Evolutionary conservation across 2,329 filamentous ascomycete species (phyloP).

Genomic region (Fusarium odoratissimum): DNA sequence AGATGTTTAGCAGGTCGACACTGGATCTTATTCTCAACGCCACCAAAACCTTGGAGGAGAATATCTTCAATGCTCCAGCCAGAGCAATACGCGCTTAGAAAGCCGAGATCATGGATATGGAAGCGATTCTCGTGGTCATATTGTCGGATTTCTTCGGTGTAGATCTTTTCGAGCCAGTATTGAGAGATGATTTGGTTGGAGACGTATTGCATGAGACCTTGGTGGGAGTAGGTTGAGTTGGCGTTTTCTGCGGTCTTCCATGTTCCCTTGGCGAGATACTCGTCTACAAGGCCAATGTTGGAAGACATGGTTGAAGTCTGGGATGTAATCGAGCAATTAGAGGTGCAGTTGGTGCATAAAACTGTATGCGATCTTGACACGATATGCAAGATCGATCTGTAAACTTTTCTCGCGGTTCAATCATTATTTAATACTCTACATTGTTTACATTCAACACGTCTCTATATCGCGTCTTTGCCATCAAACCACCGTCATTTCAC

Average conservation of each 20-base stretch:
- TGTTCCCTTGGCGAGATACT: conserved; percentile 38
- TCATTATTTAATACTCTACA: background rate
- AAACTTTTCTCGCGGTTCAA: fast-evolving
- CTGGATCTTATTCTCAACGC: conserved; percentile 43
- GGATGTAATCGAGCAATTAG: too few relatives aligned
- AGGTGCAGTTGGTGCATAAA: too few relatives aligned
- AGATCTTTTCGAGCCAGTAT: conserved; percentile 42
- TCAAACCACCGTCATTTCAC: background rate
- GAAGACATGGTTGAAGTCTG: conserved; percentile 9
- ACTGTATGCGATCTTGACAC: background rate
- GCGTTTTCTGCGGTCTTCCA: conserved; percentile 42
- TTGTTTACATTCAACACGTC: conserved; percentile 1
- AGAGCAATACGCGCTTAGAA: conserved; percentile 41
- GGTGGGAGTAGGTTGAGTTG: conserved; percentile 43
- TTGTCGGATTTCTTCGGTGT: conserved; percentile 34
- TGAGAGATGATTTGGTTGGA: conserved; percentile 41
- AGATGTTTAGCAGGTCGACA: conserved; percentile 40
- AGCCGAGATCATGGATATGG: conserved; percentile 42
- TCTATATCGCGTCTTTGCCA: background rate
- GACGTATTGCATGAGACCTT: conserved; percentile 42
- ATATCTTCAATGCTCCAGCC: conserved; percentile 43
- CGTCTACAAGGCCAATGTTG: conserved; percentile 34
- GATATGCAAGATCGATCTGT: background rate
- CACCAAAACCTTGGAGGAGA: conserved; percentile 40
- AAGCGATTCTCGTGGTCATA: conserved; percentile 38